Conservation (phyloP, 371 early-diverging fungal genomes). For the Nematocida parisii region DNA sequence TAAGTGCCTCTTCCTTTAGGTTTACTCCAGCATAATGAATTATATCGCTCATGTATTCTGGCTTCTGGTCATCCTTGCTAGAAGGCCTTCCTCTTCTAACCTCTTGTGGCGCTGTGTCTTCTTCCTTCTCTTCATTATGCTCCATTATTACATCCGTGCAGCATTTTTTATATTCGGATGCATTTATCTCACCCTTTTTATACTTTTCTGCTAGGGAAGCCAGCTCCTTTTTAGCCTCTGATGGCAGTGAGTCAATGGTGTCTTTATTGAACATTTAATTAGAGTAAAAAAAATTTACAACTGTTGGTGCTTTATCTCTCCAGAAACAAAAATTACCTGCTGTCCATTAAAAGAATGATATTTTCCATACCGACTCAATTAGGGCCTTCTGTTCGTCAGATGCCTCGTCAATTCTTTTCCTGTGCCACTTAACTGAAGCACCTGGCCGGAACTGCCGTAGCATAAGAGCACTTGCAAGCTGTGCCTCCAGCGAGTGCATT, state of each 20-base stretch:
- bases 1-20: constrained; percentile 70
- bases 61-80: constrained; percentile 66
- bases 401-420: constrained; percentile 47
- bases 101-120: background rate
- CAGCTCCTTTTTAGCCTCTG: constrained; percentile 62
- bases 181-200: constrained; percentile 38
- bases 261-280: constrained; percentile 61
- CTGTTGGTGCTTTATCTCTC: background rate
- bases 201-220: constrained; percentile 35
- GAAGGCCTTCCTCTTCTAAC: constrained; percentile 44
- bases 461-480: constrained; percentile 58
- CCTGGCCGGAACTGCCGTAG: constrained; percentile 62
- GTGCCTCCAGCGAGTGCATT: constrained; percentile 33
- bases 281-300: constrained; percentile 4
- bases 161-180: constrained; percentile 36
- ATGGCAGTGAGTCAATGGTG: constrained; percentile 58
- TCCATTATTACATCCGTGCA: constrained; percentile 34
- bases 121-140: constrained; percentile 17
- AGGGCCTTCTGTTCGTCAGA: constrained; percentile 6
- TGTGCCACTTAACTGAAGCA: constrained; percentile 58
- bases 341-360: constrained; percentile 13
- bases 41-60: constrained; percentile 70
- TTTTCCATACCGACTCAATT: constrained; percentile 38
- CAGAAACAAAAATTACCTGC: background rate
- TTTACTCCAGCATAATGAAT: constrained; percentile 70